Evolutionary conservation across 768 basidiomycete genomes (phyloP), one percentile per base, ranked within the genome.

Genomic region (Candolleomyces efflorescens): DNA sequence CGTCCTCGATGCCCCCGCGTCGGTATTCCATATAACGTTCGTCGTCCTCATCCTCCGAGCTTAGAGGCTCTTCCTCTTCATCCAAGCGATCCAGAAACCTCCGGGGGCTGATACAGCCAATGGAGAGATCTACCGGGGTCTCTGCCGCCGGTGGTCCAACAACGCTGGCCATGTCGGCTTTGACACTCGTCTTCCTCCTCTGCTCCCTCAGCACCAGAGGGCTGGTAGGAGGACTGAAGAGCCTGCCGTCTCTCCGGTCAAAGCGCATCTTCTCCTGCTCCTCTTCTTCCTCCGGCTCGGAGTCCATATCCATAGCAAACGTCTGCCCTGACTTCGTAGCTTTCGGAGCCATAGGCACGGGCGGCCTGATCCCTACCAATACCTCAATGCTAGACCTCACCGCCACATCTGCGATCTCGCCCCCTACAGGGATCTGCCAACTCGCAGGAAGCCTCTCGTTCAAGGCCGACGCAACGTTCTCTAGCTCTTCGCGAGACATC

Each of bases 331-430:
- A 49, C 49, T 65, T 67, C 32, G 63, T 57, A 15, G 72, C 69
- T 60, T 70, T 73, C 6, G 79, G 71, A 22, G 81, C 68, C 4
- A 65, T 72, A 17, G 78, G 74, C 9, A 73, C 68, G 18, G 68
- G 66, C 48, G 71, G 63, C 36, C 74, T 63, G 22, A 89, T 77
- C 2, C 86, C 87, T 48, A 87, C 85, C 45, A 89, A 55, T 39
- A 77, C 70, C 64, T 89, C 87, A 57, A 90, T 81, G 9, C 74
- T 74, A 54, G 71, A 68, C 38, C 82, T 79, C 55, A 90, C 81
- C 51, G 75, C 73, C 11, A 63, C 60, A n/a, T 72, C 71, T 41
- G 69, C 65, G 22, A 68, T 65, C 3, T 50, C 32, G 9, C 65
- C 67, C 9, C 49, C 63, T 2, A 73, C 67, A 54, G 78, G 74